Base-by-base conservation (phyloP, 768 basidiomycete genomes). In the Podaxis sp. region DNA sequence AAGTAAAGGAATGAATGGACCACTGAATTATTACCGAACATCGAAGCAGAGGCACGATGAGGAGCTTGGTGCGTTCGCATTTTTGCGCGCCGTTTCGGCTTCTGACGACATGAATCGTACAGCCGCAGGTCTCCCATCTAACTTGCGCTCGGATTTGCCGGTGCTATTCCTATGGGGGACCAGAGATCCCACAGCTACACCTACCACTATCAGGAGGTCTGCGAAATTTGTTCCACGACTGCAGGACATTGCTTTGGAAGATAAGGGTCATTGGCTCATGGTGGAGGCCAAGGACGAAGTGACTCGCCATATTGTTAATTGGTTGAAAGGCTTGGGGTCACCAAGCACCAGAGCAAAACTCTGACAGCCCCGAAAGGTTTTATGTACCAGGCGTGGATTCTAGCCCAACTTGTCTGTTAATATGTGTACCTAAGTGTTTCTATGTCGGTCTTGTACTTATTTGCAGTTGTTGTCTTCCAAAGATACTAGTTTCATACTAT, bases 1-100 rank as follows among this genome's bases (percentile, higher is more conserved):
- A 19, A 65, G 73, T 26, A 76, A 79, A 58, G 82, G 82, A 17
- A 85, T 93, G 84, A 77, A 79, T 19, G 90, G 89, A 2, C 89
- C 91, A 2, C 72, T 92, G n/a, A 89, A 88, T 62, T 93, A 90
- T 70, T 93, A 92, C 66, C 83, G 90, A 36, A 91, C 88, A 1
- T 71, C 76, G 12, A 79, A 79, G 63, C 63, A 77, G 63, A 82
- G 89, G n/a, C 83, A 82, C 69, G 84, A 90, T 17, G 92, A 93
- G 72, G 89, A 92, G 69, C 63, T 70, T 51, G 77, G 80, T 82
- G 67, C 13, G 68, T 60, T 24, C 24, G 59, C 36, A 33, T 17
- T 15, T 51, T 65, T 63, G 17, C 51, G 59, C 12, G 11, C 56
- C 33, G 11, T 22, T 46, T 9, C 4, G 3, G 5, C 17, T 8